phyloP scores from a whole-genome alignment of 2,329 filamentous ascomycete genomes.

The Aspergillus sergii region DNA sequence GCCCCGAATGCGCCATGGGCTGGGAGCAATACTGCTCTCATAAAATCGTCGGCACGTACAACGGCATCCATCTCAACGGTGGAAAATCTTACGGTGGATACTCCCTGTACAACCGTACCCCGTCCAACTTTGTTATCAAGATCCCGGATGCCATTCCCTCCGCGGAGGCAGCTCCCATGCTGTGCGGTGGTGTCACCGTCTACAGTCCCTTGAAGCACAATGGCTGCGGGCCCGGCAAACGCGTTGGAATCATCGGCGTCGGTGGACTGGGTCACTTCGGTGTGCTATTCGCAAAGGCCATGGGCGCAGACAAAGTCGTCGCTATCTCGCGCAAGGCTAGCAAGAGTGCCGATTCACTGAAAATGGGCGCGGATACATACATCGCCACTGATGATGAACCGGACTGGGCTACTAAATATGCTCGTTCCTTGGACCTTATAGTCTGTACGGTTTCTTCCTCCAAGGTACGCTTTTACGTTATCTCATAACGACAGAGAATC shows the following conservation, averaged over 20 bases:
- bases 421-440: constrained; percentile 57
- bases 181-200: constrained; percentile 77
- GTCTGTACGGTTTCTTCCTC: constrained; percentile 59
- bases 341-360: constrained; percentile 56
- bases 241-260: constrained; percentile 71
- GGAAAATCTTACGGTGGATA: constrained; percentile 69
- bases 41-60: constrained; percentile 36
- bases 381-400: constrained; percentile 60
- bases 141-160: constrained; percentile 56
- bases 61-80: constrained; percentile 49
- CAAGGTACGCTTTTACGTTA: constrained; percentile 38
- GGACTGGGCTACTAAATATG: constrained; percentile 55
- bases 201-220: constrained; percentile 71
- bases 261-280: constrained; percentile 76
- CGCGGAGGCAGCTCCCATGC: constrained; percentile 66
- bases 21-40: constrained; percentile 40
- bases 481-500: neutral
- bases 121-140: constrained; percentile 61
- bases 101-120: constrained; percentile 57
- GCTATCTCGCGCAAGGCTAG: constrained; percentile 56
- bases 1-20: constrained; percentile 56
- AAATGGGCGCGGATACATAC: constrained; percentile 59
- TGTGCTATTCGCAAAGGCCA: constrained; percentile 69
- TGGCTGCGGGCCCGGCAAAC: constrained; percentile 70
- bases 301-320: constrained; percentile 67